phyloP scores from a whole-genome alignment of 306 rosid species.

The Sicyos edulis region DNA sequence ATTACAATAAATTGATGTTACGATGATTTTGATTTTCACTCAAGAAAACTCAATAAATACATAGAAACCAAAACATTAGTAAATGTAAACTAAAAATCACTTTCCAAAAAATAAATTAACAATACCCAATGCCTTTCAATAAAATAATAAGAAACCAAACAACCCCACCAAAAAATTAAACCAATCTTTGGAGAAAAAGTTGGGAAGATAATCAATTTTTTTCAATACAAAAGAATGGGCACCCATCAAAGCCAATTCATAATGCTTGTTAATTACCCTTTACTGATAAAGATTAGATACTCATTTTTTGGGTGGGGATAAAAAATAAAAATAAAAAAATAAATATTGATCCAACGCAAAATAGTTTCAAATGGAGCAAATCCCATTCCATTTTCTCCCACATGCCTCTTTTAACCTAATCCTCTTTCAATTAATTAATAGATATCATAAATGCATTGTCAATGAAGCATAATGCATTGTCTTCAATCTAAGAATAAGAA shows the following conservation, averaged over 20 bases:
- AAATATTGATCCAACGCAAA: neutral
- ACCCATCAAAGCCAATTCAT: neutral
- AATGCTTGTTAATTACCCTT: neutral
- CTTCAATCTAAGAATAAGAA: constrained; percentile 6
- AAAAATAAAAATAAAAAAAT: too few relatives aligned
- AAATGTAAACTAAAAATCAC: too few relatives aligned
- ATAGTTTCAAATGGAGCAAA: constrained; percentile 1
- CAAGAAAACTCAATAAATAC: too few relatives aligned
- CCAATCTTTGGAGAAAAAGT: neutral
- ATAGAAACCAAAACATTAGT: too few relatives aligned
- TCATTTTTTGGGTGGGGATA: too few relatives aligned
- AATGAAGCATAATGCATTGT: constrained; percentile 6
- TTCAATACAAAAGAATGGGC: neutral
- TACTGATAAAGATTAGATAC: neutral
- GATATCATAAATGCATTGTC: constrained; percentile 8
- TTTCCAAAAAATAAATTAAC: too few relatives aligned
- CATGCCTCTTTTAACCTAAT: constrained; percentile 17
- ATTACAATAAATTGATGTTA: too few relatives aligned
- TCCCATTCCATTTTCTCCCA: constrained; percentile 9
- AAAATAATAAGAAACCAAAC: neutral
- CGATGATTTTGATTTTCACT: too few relatives aligned
- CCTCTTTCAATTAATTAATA: constrained; percentile 8
- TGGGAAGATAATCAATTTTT: neutral
- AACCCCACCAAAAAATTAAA: neutral
- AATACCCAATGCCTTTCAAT: neutral